Base-by-base conservation (phyloP, 2,329 filamentous ascomycete species). In the Emergomyces pasteurianus region DNA sequence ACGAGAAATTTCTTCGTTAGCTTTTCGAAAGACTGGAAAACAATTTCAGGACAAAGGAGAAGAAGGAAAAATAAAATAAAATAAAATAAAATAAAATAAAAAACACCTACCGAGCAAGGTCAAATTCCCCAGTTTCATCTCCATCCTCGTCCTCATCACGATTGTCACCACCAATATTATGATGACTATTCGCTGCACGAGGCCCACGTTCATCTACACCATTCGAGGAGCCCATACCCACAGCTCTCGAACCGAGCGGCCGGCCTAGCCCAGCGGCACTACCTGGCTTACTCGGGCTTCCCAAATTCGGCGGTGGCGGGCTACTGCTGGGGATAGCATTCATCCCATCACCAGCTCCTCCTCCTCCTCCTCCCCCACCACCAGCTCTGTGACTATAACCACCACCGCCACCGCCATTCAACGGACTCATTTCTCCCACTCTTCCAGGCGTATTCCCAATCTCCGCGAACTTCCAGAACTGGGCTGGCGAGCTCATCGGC, bases 391-490 rank as follows among this genome's bases (percentile, higher is more conserved):
- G 58, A 14, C 49, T 34, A n/a, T 28, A 23, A n/a, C 72, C 70
- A 7, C 69, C 70, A 23, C 74, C 67, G 3, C 67, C 70, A 28
- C 73, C 69, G n/a, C 70, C 73, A 7, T 68, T 62, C 50, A 79
- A 64, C 4, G 78, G 78, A 61, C 77, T 79, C 68, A 78, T 75
- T 58, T 79, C 77, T 6, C 74, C 7, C 0, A 72, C 71, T 14
- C 72, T 68, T 4, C 74, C 75, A n/a, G 76, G 76, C 0, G 76
- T 78, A 63, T 75, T 77, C 14, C 75, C 75, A 59, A 79, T 77
- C 23, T 76, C 74, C 23, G 74, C 75, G 49, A 77, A 76, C 60
- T 78, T 79, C 78, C 78, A 80, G 66, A 79, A 80, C 50, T 79
- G 76, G 4, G 78, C 78, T 1, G 78, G 78, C 4, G 76, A 79